phyloP scores from a whole-genome alignment of 148 eudicot species.

The Euryodendron excelsum region DNA sequence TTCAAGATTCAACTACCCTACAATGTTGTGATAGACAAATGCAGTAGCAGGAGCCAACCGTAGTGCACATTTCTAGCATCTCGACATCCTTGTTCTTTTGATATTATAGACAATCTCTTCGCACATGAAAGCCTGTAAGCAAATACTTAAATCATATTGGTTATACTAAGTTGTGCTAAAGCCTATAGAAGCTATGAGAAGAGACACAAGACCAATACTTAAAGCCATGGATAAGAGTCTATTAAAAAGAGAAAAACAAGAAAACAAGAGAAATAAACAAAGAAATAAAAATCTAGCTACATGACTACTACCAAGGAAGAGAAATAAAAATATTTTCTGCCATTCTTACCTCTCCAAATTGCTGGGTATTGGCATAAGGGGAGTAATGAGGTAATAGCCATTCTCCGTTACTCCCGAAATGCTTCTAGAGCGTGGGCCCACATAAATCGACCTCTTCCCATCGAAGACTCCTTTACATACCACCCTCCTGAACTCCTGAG shows the following conservation, averaged over 20 bases:
- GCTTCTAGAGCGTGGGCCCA: constrained; percentile 98
- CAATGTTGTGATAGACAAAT: neutral
- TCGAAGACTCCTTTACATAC: constrained; percentile 67
- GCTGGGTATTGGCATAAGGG: constrained; percentile 63
- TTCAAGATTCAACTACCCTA: neutral
- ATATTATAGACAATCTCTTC: neutral
- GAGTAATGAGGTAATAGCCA: constrained; percentile 87
- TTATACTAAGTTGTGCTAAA: neutral
- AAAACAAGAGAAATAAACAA: too few species aligned
- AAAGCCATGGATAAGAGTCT: too few species aligned
- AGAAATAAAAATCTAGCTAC: neutral
- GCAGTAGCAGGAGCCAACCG: constrained; percentile 1
- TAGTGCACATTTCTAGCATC: neutral
- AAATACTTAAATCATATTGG: neutral
- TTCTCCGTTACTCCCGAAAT: constrained; percentile 97
- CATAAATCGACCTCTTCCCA: constrained; percentile 71
- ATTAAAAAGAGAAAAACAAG: neutral
- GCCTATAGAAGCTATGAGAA: neutral
- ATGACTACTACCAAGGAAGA: neutral
- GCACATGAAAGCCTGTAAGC: neutral
- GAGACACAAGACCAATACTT: too few species aligned
- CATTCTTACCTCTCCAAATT: constrained; percentile 64
- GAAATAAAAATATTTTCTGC: neutral
- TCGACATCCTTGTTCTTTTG: too few species aligned
- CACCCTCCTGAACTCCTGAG: constrained; percentile 77